Conservation (phyloP, 345 rosid genomes). For the Salix arbutifolia region DNA sequence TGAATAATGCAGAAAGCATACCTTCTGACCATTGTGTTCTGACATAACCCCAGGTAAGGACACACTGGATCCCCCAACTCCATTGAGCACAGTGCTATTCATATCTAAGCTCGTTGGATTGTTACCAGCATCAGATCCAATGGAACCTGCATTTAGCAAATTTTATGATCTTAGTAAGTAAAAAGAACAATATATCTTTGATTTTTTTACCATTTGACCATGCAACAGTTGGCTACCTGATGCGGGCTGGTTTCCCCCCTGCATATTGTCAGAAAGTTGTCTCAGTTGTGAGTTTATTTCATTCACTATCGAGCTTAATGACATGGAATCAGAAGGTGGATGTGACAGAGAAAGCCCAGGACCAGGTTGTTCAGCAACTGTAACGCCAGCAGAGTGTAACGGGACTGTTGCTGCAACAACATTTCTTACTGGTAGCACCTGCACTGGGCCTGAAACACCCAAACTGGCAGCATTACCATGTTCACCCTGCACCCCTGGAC, state of each 20-base stretch:
- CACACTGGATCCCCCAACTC: slow-evolving; percentile 34
- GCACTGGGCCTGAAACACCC: slow-evolving; percentile 33
- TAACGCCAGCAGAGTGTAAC: slow-evolving; percentile 32
- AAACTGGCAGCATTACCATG: slow-evolving; percentile 35
- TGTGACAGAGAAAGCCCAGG: slow-evolving; percentile 30
- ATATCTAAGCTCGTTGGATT: neutral
- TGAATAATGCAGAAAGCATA: slow-evolving; percentile 23
- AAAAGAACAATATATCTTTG: neutral
- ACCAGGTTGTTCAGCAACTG: slow-evolving; percentile 30
- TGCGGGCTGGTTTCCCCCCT: slow-evolving; percentile 42
- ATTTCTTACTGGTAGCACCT: slow-evolving; percentile 43
- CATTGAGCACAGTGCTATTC: slow-evolving; percentile 18
- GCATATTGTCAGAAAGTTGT: slow-evolving; percentile 36
- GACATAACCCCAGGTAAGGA: slow-evolving; percentile 15
- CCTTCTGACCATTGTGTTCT: slow-evolving; percentile 42
- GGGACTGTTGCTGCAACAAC: slow-evolving; percentile 48
- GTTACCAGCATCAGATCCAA: neutral
- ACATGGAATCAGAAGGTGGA: slow-evolving; percentile 32
- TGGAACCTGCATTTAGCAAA: neutral
- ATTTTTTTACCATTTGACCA: neutral
- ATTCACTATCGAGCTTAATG: slow-evolving; percentile 32
- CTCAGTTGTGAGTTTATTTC: slow-evolving; percentile 52
- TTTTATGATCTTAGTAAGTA: neutral
- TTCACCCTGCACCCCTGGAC: slow-evolving; percentile 49
- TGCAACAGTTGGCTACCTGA: slow-evolving; percentile 37